A percentile compares a stretch with the other conserved stretches of the same genome.
These are phyloP conservation scores for Athelia sp. DNA, from an alignment of 1,284 basidiomycete species.

Conservation along the genomic window DNA sequence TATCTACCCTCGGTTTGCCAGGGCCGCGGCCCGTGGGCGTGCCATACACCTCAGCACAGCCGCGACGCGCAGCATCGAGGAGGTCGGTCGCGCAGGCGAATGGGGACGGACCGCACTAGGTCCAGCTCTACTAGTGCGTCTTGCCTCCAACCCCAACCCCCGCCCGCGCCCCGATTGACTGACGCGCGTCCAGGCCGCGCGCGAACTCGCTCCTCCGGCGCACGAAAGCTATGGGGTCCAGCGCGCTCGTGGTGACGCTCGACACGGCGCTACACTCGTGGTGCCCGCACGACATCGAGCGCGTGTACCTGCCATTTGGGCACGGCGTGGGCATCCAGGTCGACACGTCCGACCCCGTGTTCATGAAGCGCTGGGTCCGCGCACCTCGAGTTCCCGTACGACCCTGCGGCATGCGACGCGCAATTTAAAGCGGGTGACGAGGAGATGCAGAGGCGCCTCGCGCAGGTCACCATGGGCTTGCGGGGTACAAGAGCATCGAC, in stretches of 20 bases:
- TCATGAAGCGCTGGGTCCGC: slow-evolving; percentile 49
- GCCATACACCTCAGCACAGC: slow-evolving; percentile 71
- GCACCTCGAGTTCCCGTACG: slow-evolving; percentile 51
- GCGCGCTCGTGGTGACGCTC: slow-evolving; percentile 63
- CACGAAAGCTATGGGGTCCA: slow-evolving; percentile 62
- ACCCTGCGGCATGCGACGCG: slow-evolving; percentile 36
- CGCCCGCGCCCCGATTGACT: neutral
- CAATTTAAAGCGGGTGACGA: slow-evolving; percentile 40
- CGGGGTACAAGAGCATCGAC: slow-evolving; percentile 39
- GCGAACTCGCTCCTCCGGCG: slow-evolving; percentile 58
- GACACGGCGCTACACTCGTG: slow-evolving; percentile 66
- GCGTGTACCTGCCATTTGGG: slow-evolving; percentile 55
- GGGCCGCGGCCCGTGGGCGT: slow-evolving; percentile 62
- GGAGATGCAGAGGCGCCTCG: slow-evolving; percentile 29
- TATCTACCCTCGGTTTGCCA: slow-evolving; percentile 27
- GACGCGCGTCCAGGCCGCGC: slow-evolving; percentile 41
- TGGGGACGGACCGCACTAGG: slow-evolving; percentile 55
- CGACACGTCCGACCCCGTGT: slow-evolving; percentile 65
- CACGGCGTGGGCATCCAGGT: slow-evolving; percentile 58
- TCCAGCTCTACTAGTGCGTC: slow-evolving; percentile 72
- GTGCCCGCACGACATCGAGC: slow-evolving; percentile 62
- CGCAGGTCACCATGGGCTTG: slow-evolving; percentile 44
- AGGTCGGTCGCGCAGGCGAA: slow-evolving; percentile 67
- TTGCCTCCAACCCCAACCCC: too few relatives aligned
- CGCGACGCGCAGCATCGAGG: slow-evolving; percentile 66